These are phyloP conservation scores for Puccinia coronata DNA, from an alignment of 1,284 basidiomycete genomes.

Conservation along the genomic window DNA sequence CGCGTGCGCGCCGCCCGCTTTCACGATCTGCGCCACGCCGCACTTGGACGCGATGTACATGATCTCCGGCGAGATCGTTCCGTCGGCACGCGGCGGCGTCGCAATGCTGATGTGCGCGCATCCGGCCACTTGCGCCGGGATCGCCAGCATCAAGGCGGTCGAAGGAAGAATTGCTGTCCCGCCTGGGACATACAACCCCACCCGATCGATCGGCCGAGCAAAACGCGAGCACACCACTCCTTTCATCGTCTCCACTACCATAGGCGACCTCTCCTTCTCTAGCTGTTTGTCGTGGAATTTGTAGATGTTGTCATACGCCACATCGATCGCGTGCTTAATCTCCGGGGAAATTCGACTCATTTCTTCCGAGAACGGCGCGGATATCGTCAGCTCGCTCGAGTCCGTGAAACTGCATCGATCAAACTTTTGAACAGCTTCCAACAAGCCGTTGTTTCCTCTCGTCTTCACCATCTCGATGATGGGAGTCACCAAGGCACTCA, in stretches of 20 bases:
- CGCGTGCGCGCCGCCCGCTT: constrained; percentile 94
- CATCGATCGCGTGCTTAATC: constrained; percentile 80
- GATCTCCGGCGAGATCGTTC: constrained; percentile 88
- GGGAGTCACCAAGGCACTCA: constrained; percentile 59
- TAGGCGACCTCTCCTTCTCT: constrained; percentile 65
- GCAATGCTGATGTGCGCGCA: constrained; percentile 91
- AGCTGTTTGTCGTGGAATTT: constrained; percentile 81
- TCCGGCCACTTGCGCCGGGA: constrained; percentile 95
- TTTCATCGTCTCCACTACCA: constrained; percentile 94
- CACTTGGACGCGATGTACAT: constrained; percentile 88
- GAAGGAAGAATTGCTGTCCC: constrained; percentile 95
- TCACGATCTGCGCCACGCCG: constrained; percentile 82
- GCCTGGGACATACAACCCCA: constrained; percentile 96
- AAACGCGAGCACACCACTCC: constrained; percentile 94
- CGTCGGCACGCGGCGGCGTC: constrained; percentile 87
- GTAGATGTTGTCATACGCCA: constrained; percentile 86
- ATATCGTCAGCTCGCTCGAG: background rate
- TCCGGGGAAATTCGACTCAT: constrained; percentile 49
- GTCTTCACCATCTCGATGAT: constrained; percentile 57
- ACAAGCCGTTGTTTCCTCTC: constrained; percentile 64
- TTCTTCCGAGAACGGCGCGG: background rate
- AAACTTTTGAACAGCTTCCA: constrained; percentile 54
- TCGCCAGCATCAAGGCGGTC: constrained; percentile 96
- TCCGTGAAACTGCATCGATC: background rate
- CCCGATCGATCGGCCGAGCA: constrained; percentile 86